Conservation (phyloP, 129 eudicot species). For the Flaveria trinervia region DNA sequence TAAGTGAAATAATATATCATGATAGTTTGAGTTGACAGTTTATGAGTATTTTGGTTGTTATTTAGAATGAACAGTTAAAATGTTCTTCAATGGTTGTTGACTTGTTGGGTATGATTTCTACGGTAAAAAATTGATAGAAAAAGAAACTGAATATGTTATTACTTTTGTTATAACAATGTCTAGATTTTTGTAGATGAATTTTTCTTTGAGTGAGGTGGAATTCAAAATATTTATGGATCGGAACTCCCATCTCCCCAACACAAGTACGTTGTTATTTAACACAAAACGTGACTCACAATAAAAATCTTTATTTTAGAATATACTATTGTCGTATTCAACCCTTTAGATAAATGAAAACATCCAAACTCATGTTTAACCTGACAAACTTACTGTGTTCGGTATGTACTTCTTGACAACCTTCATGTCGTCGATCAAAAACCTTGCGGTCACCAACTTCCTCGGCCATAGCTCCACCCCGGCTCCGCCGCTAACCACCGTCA, state of each 20-base stretch:
- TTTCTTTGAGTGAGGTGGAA: too few species aligned
- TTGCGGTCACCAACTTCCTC: slow-evolving; percentile 64
- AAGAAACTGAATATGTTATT: too few species aligned
- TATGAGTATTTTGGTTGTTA: too few species aligned
- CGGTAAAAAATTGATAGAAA: too few species aligned
- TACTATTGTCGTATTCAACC: neutral
- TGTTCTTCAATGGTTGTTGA: too few species aligned
- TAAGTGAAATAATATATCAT: too few species aligned
- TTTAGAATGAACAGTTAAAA: too few species aligned
- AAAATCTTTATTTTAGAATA: neutral
- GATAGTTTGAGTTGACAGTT: too few species aligned
- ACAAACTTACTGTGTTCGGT: slow-evolving; percentile 49
- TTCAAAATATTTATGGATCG: too few species aligned
- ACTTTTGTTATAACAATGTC: too few species aligned
- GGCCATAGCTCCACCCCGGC: slow-evolving; percentile 96
- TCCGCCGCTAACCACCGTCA: slow-evolving; percentile 71
- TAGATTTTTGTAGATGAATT: too few species aligned
- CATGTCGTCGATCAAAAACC: slow-evolving; percentile 71
- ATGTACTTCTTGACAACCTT: slow-evolving; percentile 61
- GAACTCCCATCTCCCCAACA: neutral
- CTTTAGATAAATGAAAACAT: neutral
- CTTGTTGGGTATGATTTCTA: too few species aligned
- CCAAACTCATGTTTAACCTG: neutral
- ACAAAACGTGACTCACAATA: neutral
- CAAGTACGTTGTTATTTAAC: neutral